A percentile compares a stretch with the other conserved stretches of the same genome.
Conservation (phyloP, 2,329 filamentous ascomycete species). For the Pseudogymnoascus verrucosus region DNA sequence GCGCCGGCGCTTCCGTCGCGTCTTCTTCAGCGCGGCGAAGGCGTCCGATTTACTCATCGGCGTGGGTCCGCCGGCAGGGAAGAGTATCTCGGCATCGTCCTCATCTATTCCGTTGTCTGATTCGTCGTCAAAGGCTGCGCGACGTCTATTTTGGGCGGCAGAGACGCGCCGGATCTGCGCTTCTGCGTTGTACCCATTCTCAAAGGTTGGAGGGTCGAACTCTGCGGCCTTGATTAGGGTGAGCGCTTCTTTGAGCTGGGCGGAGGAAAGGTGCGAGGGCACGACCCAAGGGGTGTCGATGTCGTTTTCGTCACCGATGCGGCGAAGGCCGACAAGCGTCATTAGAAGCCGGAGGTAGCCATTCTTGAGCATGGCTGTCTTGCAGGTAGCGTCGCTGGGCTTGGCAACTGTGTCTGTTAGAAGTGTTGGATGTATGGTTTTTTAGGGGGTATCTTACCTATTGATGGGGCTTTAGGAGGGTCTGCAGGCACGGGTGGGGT, state of each 20-base stretch:
- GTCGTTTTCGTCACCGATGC: conserved; percentile 52
- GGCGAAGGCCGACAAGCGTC: conserved; percentile 63
- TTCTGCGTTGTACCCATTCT: conserved; percentile 60
- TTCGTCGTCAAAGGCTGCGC: conserved; percentile 62
- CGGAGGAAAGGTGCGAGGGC: conserved; percentile 55
- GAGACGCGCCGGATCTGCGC: conserved; percentile 69
- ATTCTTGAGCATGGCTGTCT: conserved; percentile 79
- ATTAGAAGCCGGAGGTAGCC: conserved; percentile 79
- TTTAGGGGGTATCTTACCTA: conserved; percentile 38
- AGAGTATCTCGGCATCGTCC: conserved; percentile 48
- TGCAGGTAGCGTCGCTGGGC: conserved; percentile 56
- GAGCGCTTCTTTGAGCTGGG: conserved; percentile 59
- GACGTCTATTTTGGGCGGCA: conserved; percentile 41
- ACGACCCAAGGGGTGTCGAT: conserved; percentile 72
- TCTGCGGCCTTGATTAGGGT: conserved; percentile 70
- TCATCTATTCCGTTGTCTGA: conserved; percentile 53
- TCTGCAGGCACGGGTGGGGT: conserved; percentile 23
- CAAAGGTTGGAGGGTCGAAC: conserved; percentile 68
- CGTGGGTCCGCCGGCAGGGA: conserved; percentile 62
- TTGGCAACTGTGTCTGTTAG: conserved; percentile 25
- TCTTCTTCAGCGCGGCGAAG: conserved; percentile 50
- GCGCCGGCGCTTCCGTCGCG: conserved; percentile 37
- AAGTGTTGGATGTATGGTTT: conserved; percentile 8
- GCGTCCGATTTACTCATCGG: conserved; percentile 44
- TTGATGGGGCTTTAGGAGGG: conserved; percentile 38